Evolutionary conservation across 2,329 filamentous ascomycete species (phyloP), one percentile per base, ranked within the genome.

Genomic region (Harringtonia aguacate): DNA sequence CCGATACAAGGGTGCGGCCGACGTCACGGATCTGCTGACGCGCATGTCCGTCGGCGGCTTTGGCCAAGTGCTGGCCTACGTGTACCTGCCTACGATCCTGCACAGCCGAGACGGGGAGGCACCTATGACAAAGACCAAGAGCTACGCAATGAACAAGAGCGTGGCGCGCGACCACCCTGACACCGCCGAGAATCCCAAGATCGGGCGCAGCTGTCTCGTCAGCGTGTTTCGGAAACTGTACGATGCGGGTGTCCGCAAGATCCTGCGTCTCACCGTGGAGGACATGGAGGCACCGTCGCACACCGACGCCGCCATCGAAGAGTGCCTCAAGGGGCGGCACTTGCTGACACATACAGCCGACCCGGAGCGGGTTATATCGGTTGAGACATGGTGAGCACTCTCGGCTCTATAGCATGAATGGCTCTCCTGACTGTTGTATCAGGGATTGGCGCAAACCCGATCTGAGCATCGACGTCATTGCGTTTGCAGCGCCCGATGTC

Each of bases 371-470:
- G 38, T 28, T 12, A 28, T 51, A 17, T 44, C 31, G 5, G 45
- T 53, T 3, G 49, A 53, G 29, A 39, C 44, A 13, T 53, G 48
- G 38, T 40, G 28, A 40, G 38, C 13, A 28, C 4, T 20, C 20
- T 3, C 10, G 10, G 13, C 12, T 40, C 24, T 27, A 27, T 27
- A 27, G 24, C 24, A 27, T 10, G 24, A 10, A 27, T 27, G 24
- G 24, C 24, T 27, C 10, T 27, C 24, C 24, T 27, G 10, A n/a
- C n/a, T 21, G 14, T 20, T 13, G 6, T 31, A 30, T 40, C 20
- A 40, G 28, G 51, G 49, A 53, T 41, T 53, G 48, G 51, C 48
- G 48, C 22, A 47, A 47, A 45, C 15, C 37, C 10, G 51, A 53
- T 29, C 20, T 53, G 4, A 46, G 46, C 31, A 41, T 43, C 5